A percentile compares a stretch with the other conserved stretches of the same genome.
phyloP scores from a whole-genome alignment of 2,329 filamentous ascomycete genomes.

The Colletotrichum destructivum region DNA sequence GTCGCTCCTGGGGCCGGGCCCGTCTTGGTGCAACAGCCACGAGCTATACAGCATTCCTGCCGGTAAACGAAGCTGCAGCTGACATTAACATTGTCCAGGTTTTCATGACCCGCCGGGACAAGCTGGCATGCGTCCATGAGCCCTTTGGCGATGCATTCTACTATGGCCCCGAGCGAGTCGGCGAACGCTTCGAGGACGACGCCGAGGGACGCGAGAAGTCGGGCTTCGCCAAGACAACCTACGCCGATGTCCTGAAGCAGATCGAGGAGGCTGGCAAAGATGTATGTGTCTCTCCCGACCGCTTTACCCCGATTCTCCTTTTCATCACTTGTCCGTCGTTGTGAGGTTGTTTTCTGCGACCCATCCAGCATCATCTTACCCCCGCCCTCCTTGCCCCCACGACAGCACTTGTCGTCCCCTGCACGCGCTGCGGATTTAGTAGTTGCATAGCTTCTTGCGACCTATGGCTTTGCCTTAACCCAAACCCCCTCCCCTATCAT shows the following conservation, averaged over 20 bases:
- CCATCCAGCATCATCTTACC: neutral
- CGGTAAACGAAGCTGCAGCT: constrained; percentile 17
- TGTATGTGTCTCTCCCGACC: constrained; percentile 65
- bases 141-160: constrained; percentile 98
- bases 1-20: too few species aligned
- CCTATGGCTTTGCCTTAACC: neutral
- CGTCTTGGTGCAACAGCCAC: constrained; percentile 2
- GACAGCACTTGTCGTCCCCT: neutral
- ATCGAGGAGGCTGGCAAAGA: constrained; percentile 81
- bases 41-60: neutral
- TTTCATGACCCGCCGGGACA: constrained; percentile 93
- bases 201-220: constrained; percentile 67
- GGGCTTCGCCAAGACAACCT: constrained; percentile 80
- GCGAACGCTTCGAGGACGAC: constrained; percentile 83
- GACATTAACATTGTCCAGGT: constrained; percentile 68
- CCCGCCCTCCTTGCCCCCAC: constrained; percentile 14
- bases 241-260: constrained; percentile 81
- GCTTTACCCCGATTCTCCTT: constrained; percentile 44
- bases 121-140: constrained; percentile 89
- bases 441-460: constrained; percentile 37
- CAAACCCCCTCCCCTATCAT: constrained; percentile 31
- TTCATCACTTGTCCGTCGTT: constrained; percentile 38
- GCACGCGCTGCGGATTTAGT: neutral
- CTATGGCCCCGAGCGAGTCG: constrained; percentile 91
- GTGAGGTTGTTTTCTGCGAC: neutral